These are phyloP conservation scores for Alliaria petiolata DNA, from an alignment of 345 rosid genomes.

Conservation along the genomic window DNA sequence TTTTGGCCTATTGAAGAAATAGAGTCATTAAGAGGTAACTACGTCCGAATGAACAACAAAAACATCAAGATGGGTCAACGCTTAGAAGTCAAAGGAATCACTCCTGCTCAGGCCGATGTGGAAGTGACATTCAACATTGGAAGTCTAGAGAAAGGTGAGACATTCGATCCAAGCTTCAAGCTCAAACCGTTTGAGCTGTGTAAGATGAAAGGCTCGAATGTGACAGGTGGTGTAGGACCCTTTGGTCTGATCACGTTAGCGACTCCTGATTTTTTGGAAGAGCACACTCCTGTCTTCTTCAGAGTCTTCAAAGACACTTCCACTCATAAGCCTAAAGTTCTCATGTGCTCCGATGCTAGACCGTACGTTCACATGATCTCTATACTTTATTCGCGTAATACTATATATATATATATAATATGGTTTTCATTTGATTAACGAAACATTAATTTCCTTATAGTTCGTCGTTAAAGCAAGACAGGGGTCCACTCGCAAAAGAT, in stretches of 20 bases:
- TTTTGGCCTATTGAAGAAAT: constrained; percentile 80
- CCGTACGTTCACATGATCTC: constrained; percentile 35
- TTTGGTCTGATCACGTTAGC: constrained; percentile 82
- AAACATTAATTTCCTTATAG: constrained; percentile 16
- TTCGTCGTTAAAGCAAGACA: constrained; percentile 39
- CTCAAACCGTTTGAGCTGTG: constrained; percentile 53
- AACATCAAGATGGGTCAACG: constrained; percentile 39
- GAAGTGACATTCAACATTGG: constrained; percentile 59
- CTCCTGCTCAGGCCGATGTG: constrained; percentile 82
- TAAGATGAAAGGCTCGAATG: constrained; percentile 39
- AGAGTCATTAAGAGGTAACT: constrained; percentile 39
- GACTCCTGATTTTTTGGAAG: constrained; percentile 51
- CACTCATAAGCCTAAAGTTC: constrained; percentile 40
- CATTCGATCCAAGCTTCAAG: constrained; percentile 48
- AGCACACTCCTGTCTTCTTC: constrained; percentile 79
- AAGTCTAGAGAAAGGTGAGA: constrained; percentile 55
- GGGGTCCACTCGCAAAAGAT: not conserved
- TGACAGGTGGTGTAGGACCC: constrained; percentile 72
- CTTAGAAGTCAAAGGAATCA: constrained; percentile 57
- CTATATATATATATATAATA: not conserved
- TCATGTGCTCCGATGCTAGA: constrained; percentile 81
- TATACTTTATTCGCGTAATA: no score
- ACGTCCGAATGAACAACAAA: constrained; percentile 32
- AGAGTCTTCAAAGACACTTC: constrained; percentile 51
- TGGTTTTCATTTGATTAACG: not conserved